Conservation (phyloP, 208 protist genomes). For the Giardia muris region DNA sequence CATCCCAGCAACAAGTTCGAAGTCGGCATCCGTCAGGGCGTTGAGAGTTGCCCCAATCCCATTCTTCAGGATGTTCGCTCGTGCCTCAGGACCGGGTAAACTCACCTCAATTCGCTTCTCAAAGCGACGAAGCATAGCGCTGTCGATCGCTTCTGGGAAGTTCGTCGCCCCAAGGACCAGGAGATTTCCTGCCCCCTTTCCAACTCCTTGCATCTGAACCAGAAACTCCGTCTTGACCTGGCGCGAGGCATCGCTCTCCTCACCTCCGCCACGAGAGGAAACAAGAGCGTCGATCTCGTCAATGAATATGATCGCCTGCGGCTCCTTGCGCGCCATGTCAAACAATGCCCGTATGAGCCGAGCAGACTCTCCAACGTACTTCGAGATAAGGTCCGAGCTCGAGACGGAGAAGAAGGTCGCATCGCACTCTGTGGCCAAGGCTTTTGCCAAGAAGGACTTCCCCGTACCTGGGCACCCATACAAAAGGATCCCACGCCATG, state of each 20-base stretch:
- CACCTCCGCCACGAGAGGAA: conserved; percentile 60
- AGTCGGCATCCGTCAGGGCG: neutral
- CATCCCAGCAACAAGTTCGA: conserved; percentile 13
- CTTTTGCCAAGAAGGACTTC: conserved; percentile 63
- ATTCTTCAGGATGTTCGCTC: neutral
- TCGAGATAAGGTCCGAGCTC: conserved; percentile 49
- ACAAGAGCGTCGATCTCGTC: conserved; percentile 96
- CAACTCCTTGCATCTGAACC: conserved; percentile 72
- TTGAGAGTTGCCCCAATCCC: neutral
- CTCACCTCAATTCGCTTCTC: conserved; percentile 67
- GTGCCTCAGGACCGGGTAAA: conserved; percentile 58
- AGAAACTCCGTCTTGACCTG: conserved; percentile 95
- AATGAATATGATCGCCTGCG: conserved; percentile 94
- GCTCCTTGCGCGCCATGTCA: conserved; percentile 70
- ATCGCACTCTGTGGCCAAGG: conserved; percentile 68
- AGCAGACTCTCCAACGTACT: conserved; percentile 88
- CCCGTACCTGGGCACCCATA: conserved; percentile 67
- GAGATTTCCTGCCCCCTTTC: conserved; percentile 41
- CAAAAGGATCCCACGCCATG: conserved; percentile 69
- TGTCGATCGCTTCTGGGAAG: conserved; percentile 61
- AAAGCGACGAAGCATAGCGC: conserved; percentile 55
- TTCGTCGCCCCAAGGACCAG: conserved; percentile 64
- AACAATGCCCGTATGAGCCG: conserved; percentile 82
- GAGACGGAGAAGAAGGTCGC: conserved; percentile 55
- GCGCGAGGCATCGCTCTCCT: conserved; percentile 69